Evolutionary conservation across 768 basidiomycete species (phyloP), one percentile per base, ranked within the genome.

Genomic region (Boletellus emodensis): DNA sequence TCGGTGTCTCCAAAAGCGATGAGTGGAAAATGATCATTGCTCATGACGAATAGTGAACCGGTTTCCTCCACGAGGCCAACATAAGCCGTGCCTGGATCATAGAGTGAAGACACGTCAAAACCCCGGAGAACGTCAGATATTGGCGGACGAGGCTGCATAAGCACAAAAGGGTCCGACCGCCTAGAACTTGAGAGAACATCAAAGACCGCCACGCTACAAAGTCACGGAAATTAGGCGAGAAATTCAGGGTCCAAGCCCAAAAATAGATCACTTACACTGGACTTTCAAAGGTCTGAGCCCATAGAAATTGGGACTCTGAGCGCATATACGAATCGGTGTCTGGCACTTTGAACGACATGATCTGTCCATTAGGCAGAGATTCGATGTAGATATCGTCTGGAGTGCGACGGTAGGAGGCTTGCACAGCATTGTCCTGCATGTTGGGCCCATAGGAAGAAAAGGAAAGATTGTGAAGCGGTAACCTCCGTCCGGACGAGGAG

Each of bases 391-490:
- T 70, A 52, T 85, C 79, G 65, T 96, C 93, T 35, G 83, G 82
- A 2, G 90, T 87, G 34, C 78, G 83, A 7, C 76, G 77, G 72
- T 95, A 97, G 10, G 80, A 65, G 5, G 81, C 71, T 62, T 95
- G 94, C 12, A 84, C 61, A 8, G 78, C 71, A 55, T 79, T 81
- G 64, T 94, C 90, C 67, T 87, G 84, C 62, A 87, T 92, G 65
- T 94, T 94, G 6, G 95, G 93, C 0, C 93, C 91, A 66, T 97
- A 97, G 0, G 85, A 82, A 0, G 94, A 95, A 68, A 94, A 96
- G 0, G 85, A 83, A 14, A 98, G 78, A 46, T 89, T 89, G 60
- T 97, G 95, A 12, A 82, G 72, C 18, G 77, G 80, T 6, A 77
- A 62, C 15, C 62, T 67, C 8, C 66, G 65, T 20, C 67, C 64